Evolutionary conservation across 2,329 filamentous ascomycete species (phyloP), one percentile per base, ranked within the genome.

Genomic region (Epichloe sylvatica): DNA sequence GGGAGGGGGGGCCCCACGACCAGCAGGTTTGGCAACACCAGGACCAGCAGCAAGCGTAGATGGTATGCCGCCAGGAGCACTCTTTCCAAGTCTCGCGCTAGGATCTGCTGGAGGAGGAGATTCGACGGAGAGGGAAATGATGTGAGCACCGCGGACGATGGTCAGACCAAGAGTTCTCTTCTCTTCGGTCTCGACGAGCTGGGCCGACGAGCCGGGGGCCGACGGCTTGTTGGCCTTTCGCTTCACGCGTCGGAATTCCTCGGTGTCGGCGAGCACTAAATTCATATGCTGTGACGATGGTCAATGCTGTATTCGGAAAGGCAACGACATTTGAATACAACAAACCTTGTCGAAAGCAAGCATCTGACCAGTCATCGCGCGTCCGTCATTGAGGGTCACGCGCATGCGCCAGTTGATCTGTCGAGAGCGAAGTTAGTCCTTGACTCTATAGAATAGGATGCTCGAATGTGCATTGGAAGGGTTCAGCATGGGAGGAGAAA

Each of bases 351-450:
- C 92, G 63, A 97, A 98, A 49, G 92, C 92, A 59, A 98, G 80
- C 87, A 98, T 95, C 69, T 97, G 89, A 54, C 90, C 92, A 39
- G 89, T 90, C 83, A 98, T 94, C 69, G 96, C 88, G 63, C 92
- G 83, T 56, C 88, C 88, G 72, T 98, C 92, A 64, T 87, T 88
- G 67, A 98, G 78, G 50, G 90, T 97, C 56, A 96, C 84, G 66
- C 91, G 84, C 90, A 98, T 97, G 70, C 91, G 88, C 77, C 94
- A 97, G 75, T 98, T 97, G 78, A 98, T 94, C 92, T 97, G 40
- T 23, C 45, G 9, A 12, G 12, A 36, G 15, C 6, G 21, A 30
- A 5, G 45, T 55, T 13, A 59, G 55, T 44, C 12, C 42, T 42
- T 25, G 7, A n/a, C 5, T 17, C 3, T 37, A 34, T 6, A 17